Evolutionary conservation across 768 basidiomycete species (phyloP), one percentile per base, ranked within the genome.

Genomic region (Hericium erinaceus): DNA sequence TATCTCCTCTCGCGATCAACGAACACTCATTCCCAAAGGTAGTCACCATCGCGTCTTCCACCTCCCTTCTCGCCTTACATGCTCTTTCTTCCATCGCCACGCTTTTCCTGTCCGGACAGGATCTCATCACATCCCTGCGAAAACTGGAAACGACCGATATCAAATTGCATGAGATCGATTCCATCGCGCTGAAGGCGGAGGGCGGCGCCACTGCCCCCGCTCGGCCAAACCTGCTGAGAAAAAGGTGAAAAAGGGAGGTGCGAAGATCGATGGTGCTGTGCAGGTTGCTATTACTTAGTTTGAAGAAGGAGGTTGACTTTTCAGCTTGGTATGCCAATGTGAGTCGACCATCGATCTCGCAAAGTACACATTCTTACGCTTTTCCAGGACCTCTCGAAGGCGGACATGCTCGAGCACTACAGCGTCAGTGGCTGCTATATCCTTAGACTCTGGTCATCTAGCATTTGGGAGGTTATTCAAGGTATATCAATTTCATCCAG

Each of bases 321-420:
- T 74, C 94, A 9, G 80, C 83, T 15, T 98, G 94, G 93, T 95
- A 98, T 70, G 92, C 91, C 58, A 92, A 83, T 67, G 93, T 94
- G 61, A 60, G 80, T 74, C 13, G 9, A 33, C 6, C 9, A 2
- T 33, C 33, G 33, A 33, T 33, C 9, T 4, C 33, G 9, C 33
- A 0, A 33, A 33, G 9, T 33, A 33, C 33, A 33, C 33, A 8
- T 8, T 33, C 9, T 33, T 33, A 33, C 33, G 6, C n/a, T n/a
- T n/a, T n/a, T n/a, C n/a, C 57, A 95, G 93, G 94, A 95, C n/a
- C 77, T 99, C 60, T 76, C 98, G 73, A 98, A 98, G 77, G 89
- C 93, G 4, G 95, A 99, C 63, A 98, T 99, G 97, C 73, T 99
- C 55, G 97, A 99, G 66, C 98, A 98, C 73, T 98, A 99, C 76